Evolutionary conservation across 768 basidiomycete genomes (phyloP), one percentile per base, ranked within the genome.

Genomic region (Russula sp.): DNA sequence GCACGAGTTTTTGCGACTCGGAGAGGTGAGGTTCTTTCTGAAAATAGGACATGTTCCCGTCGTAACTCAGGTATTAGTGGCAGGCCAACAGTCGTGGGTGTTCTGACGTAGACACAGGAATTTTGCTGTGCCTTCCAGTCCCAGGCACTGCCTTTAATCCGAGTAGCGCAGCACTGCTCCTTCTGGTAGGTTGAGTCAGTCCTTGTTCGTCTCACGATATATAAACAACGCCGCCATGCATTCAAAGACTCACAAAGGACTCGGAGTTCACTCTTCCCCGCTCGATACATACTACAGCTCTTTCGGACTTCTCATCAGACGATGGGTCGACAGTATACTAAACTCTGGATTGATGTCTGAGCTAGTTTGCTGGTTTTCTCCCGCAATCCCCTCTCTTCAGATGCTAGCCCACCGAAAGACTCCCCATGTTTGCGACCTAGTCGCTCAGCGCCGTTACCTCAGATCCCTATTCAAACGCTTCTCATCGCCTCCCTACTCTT

Each of bases 261-360:
- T 53, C 31, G 49, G 27, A 45, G 20, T 7, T 44, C 51, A 42
- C 6, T 11, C 49, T 44, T 31, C n/a, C n/a, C 4, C 13, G 18
- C 37, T 48, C 40, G 20, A 61, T 14, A n/a, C 35, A 27, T 54
- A 14, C 22, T 27, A 64, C 56, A 47, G 59, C 52, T 27, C 31
- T 20, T 52, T 13, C 55, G 13, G 37, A 20, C 42, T 11, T 32
- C 50, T 49, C 39, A 34, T 35, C 32, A 5, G 57, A 35, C 40
- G 14, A 55, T 49, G 62, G 16, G 22, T 52, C 48, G 50, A 54
- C 54, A 50, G 16, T 22, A 22, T 49, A 16, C 40, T 32, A 13
- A 54, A 8, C 16, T 13, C n/a, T 59, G 32, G 13, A 14, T 18
- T 32, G 27, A 64, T 64, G 58, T 55, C 54, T 51, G 48, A 64